Conservation (phyloP, 345 rosid genomes). For the Pelargonium nanum region DNA sequence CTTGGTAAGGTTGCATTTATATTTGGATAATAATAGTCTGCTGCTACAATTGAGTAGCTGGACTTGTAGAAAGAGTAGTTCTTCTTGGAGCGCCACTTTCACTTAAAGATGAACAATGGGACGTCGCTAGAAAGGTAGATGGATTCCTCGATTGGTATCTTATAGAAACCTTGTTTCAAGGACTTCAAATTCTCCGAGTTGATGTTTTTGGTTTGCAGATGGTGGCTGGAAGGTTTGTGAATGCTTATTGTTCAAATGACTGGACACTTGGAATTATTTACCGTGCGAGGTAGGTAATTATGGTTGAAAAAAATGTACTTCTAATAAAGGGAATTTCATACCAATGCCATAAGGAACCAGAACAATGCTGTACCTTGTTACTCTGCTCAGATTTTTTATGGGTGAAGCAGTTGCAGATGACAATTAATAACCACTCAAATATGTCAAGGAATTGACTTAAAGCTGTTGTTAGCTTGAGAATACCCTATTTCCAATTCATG, state of each 20-base stretch:
- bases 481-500: no score
- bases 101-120: slow-evolving; percentile 43
- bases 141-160: not conserved
- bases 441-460: no score
- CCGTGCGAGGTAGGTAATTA: slow-evolving; percentile 31
- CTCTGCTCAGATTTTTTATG: no score
- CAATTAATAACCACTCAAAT: no score
- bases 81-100: slow-evolving; percentile 52
- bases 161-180: not conserved
- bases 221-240: slow-evolving; percentile 51
- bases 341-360: no score
- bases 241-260: slow-evolving; percentile 37
- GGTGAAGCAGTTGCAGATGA: no score
- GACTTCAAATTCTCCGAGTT: not conserved
- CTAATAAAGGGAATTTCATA: no score
- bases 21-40: not conserved
- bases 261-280: slow-evolving; percentile 49
- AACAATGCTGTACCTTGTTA: no score
- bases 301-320: not conserved
- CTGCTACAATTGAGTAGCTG: slow-evolving; percentile 20
- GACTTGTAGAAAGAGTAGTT: slow-evolving; percentile 41
- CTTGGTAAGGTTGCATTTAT: not conserved
- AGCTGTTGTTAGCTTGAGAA: no score
- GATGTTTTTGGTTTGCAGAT: slow-evolving; percentile 22
- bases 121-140: slow-evolving; percentile 34